Conservation (phyloP, 352 stramenopile genomes). For the Blastocystis sp. region DNA sequence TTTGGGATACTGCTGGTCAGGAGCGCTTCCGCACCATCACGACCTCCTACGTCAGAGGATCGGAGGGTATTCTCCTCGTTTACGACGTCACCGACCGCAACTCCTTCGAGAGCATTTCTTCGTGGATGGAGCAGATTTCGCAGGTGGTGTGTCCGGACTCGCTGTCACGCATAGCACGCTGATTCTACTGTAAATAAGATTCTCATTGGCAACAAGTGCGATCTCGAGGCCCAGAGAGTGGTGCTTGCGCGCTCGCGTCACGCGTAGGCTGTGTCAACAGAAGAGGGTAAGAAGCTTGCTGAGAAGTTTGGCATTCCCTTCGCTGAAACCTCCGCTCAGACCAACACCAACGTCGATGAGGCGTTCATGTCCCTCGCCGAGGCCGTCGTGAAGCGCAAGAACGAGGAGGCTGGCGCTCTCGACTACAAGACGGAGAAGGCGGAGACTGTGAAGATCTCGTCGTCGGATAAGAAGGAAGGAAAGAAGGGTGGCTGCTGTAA, state of each 20-base stretch:
- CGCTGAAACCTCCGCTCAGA: conserved; percentile 92
- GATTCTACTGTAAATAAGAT: conserved; percentile 99
- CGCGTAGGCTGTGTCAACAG: conserved; percentile 86
- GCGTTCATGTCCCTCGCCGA: conserved; percentile 76
- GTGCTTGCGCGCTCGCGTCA: background rate
- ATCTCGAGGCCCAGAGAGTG: conserved; percentile 96
- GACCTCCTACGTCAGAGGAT: conserved; percentile 95
- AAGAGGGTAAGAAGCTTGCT: conserved; percentile 90
- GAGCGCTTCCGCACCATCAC: conserved; percentile 98
- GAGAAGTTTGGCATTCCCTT: conserved; percentile 90
- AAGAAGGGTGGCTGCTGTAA: conserved; percentile 73
- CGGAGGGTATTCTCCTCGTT: conserved; percentile 93
- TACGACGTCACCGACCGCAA: conserved; percentile 96
- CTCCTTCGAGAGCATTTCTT: conserved; percentile 95
- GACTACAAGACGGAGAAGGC: conserved; percentile 72
- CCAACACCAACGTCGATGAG: conserved; percentile 92
- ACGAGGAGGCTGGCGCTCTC: conserved; percentile 46
- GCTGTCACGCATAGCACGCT: conserved; percentile 88
- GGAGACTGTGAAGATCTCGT: conserved; percentile 67
- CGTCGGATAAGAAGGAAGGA: conserved; percentile 67
- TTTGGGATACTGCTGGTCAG: conserved; percentile 97
- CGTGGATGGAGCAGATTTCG: conserved; percentile 95
- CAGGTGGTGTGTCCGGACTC: conserved; percentile 65
- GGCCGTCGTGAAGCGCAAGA: conserved; percentile 71
- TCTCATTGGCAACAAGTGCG: conserved; percentile 98